phyloP scores from a whole-genome alignment of 176 grass and related monocot genomes.

The Carex parvula region DNA sequence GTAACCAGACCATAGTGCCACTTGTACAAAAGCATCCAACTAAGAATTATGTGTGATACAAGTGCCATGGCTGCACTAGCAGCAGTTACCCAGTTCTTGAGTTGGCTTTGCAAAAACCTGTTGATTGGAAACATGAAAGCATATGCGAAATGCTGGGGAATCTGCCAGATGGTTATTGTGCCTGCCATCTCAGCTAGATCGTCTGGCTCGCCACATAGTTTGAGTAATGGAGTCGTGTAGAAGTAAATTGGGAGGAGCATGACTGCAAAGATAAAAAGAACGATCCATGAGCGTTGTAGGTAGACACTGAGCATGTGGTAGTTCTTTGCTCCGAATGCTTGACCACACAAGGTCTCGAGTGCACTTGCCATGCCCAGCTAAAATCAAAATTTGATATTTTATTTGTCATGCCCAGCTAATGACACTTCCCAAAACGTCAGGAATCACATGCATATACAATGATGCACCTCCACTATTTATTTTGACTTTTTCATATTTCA shows the following conservation, averaged over 20 bases:
- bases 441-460: no score
- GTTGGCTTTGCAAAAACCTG: constrained; percentile 35
- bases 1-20: constrained; percentile 22
- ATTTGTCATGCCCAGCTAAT: background rate
- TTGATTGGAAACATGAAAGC: constrained; percentile 25
- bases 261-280: constrained; percentile 16
- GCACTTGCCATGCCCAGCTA: constrained; percentile 46
- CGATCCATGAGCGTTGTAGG: constrained; percentile 42
- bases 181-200: constrained; percentile 22
- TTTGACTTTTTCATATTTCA: background rate
- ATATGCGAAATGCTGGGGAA: constrained; percentile 29
- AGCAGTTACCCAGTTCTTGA: constrained; percentile 38
- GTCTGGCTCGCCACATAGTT: constrained; percentile 27
- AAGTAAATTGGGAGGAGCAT: constrained; percentile 32
- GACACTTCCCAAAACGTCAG: no score
- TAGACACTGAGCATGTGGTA: constrained; percentile 35
- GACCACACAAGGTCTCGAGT: constrained; percentile 40
- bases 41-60: constrained; percentile 20
- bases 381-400: background rate
- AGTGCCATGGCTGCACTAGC: background rate
- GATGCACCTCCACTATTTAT: no score
- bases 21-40: constrained; percentile 32
- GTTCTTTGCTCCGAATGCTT: constrained; percentile 41
- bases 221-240: constrained; percentile 30
- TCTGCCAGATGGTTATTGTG: constrained; percentile 22